phyloP scores from a whole-genome alignment of 225 moss, liverwort and hornwort genomes.

The Physcomitrellopsis africana region DNA sequence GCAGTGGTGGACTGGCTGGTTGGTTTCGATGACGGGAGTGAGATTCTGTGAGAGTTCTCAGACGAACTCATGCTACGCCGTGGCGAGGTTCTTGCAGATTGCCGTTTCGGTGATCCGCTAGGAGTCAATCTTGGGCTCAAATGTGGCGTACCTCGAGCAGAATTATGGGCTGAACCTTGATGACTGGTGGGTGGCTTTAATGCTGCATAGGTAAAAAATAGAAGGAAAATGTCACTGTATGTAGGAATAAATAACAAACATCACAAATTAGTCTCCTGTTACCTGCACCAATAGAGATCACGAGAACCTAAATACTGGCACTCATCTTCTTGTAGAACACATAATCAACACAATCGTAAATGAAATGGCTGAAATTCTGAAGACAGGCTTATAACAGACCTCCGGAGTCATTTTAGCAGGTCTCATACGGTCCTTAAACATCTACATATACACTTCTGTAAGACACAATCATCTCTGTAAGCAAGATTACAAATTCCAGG shows the following conservation, averaged over 20 bases:
- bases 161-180: constrained; percentile 29
- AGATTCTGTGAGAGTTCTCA: constrained; percentile 53
- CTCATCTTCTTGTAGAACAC: too few species aligned
- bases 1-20: constrained; percentile 81
- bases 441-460: too few species aligned
- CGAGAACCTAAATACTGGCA: neutral
- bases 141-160: constrained; percentile 28
- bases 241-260: neutral
- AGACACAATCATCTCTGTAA: too few species aligned
- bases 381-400: too few species aligned
- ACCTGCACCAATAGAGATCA: constrained; percentile 1
- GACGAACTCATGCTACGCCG: constrained; percentile 48
- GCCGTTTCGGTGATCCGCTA: constrained; percentile 63
- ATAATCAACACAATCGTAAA: too few species aligned
- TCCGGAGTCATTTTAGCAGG: too few species aligned
- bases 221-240: neutral
- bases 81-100: constrained; percentile 69
- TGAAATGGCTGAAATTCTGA: too few species aligned
- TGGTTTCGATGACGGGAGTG: constrained; percentile 73
- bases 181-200: constrained; percentile 28
- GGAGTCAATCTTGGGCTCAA: constrained; percentile 52
- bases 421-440: too few species aligned
- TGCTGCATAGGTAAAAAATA: constrained; percentile 24
- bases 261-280: neutral
- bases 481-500: neutral